Conservation (phyloP, 2,329 filamentous ascomycete species). For the Sporothrix protearum region DNA sequence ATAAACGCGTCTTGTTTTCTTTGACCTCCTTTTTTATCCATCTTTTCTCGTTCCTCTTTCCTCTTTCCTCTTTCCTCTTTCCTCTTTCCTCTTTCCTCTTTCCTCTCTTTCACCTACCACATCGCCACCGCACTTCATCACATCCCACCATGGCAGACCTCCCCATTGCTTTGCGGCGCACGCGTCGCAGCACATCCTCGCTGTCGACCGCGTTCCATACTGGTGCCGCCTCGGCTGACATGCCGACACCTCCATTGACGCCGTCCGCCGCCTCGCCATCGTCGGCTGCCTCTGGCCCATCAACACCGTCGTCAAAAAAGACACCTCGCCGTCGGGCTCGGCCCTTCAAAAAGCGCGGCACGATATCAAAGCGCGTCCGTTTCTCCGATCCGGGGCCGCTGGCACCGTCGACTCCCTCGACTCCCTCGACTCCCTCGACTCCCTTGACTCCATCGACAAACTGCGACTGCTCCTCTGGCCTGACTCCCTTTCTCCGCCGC, state of each 20-base stretch:
- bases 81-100: not conserved
- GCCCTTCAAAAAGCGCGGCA: conserved; percentile 34
- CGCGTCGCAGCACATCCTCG: conserved; percentile 44
- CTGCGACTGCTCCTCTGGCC: conserved; percentile 43
- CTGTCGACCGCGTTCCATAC: conserved; percentile 24
- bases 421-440: conserved; percentile 32
- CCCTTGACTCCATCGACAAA: conserved; percentile 17
- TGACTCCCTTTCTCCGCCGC: conserved; percentile 57
- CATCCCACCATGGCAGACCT: conserved; percentile 32
- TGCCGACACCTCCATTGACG: conserved; percentile 7
- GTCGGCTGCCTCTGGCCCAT: not conserved
- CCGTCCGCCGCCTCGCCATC: conserved; percentile 30
- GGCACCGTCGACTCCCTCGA: conserved; percentile 30
- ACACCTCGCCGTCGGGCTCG: conserved; percentile 30
- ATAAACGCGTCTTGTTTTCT: conserved; percentile 3
- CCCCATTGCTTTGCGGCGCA: conserved; percentile 55
- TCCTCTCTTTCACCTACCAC: not conserved
- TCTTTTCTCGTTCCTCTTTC: too few relatives aligned
- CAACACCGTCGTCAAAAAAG: not conserved
- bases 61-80: not conserved
- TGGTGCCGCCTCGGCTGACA: not conserved
- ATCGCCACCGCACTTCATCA: not conserved
- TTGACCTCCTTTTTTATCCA: not conserved
- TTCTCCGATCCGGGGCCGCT: conserved; percentile 54
- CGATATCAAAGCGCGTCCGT: conserved; percentile 47